A percentile compares a stretch with the other conserved stretches of the same genome.
Conservation (phyloP, 306 rosid species). For the Lathyrus oleraceus region DNA sequence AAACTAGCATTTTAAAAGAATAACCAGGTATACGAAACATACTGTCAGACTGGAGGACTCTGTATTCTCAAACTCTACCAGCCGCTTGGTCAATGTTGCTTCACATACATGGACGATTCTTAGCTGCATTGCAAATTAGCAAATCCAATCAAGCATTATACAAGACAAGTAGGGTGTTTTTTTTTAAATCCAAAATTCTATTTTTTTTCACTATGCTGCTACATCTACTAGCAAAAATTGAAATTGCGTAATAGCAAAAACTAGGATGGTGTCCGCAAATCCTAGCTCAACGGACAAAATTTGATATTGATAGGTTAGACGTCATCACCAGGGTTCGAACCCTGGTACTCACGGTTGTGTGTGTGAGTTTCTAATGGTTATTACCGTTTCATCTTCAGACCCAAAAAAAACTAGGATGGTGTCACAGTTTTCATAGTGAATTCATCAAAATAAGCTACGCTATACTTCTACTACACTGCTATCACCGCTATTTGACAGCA, state of each 20-base stretch:
- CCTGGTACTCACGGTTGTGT: too few species aligned
- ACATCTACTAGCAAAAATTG: background rate
- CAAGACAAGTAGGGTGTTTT: background rate
- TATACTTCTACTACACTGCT: background rate
- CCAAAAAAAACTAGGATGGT: background rate
- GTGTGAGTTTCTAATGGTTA: too few species aligned
- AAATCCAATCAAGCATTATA: background rate
- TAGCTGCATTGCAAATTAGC: conserved; percentile 43
- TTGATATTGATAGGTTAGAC: too few species aligned
- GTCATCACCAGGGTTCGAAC: too few species aligned
- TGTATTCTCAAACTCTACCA: conserved; percentile 82
- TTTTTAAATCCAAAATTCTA: background rate
- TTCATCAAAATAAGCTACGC: background rate
- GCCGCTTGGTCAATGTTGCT: conserved; percentile 75
- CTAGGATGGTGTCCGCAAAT: background rate
- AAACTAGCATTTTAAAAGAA: conserved; percentile 9
- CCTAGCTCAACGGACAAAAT: too few species aligned
- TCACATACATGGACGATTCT: conserved; percentile 82
- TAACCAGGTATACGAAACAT: conserved; percentile 36
- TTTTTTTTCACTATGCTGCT: background rate
- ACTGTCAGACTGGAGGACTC: conserved; percentile 86
- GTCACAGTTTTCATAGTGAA: background rate
- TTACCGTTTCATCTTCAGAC: too few species aligned
- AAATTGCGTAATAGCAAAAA: background rate
- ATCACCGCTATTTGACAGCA: background rate